Evolutionary conservation across 75 land plant genomes (phyloP), one percentile per base, ranked within the genome.

Genomic region (Adiantum capillusveneris): DNA sequence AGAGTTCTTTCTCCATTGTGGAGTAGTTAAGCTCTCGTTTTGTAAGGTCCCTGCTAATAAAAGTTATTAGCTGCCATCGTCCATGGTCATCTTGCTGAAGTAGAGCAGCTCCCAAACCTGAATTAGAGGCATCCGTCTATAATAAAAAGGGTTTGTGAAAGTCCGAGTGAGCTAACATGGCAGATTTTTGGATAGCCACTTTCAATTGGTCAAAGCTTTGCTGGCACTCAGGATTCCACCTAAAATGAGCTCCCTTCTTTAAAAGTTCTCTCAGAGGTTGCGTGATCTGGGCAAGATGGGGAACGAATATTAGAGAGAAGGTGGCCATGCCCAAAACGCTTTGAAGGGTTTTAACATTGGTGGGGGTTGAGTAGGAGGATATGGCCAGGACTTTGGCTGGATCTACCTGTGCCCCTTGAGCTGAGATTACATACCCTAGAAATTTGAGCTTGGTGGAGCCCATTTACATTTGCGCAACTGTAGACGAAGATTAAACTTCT

Each of bases 321-420:
- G 42, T 9, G 14, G 14, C 43, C 34, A n/a, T 30, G 1, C 9
- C 30, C 31, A 45, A 31, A 26, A 63, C 14, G 19, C 24, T 11
- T 45, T 21, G 11, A 63, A 45, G 19, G 45, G 41, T 21, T 52
- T 52, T 50, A 52, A 63, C 51, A 52, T 39, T 39, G 42, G 42
- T 39, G 42, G 42, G 42, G 42, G 42, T 39, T 13, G 42, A 13
- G 42, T 39, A 39, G 42, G 42, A 39, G 42, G 42, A 39, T 39
- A n/a, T 39, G 42, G 42, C 42, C 42, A 39, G 42, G 42, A 39
- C 42, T 39, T 39, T 39, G 42, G 13, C 42, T 39, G 42, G 42
- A 13, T 39, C 13, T 39, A 39, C 42, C 42, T 39, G 42, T 39
- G 13, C 13, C 42, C 42, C 42, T 39, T 39, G 42, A 39, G 42